Evolutionary conservation across 768 basidiomycete species (phyloP).

Genomic region (Tephrocybe sp.): DNA sequence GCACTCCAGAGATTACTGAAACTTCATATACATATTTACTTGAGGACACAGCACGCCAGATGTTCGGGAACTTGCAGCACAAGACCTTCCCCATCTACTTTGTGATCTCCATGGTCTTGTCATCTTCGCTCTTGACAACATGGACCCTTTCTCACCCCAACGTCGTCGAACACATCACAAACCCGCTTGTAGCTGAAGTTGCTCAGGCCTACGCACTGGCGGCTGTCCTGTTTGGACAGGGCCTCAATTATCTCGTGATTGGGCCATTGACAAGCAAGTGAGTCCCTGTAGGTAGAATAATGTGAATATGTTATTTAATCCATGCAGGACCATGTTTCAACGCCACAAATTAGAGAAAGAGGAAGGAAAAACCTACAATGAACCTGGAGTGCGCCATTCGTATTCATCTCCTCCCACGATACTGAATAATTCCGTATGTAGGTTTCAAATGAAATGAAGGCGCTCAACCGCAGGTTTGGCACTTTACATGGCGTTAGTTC

Average conservation of each 20-base stretch:
- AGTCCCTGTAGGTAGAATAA: slow-evolving; percentile 17
- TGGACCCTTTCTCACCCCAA: slow-evolving; percentile 61
- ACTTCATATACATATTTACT: background rate
- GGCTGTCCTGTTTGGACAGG: slow-evolving; percentile 45
- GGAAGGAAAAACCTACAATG: slow-evolving; percentile 66
- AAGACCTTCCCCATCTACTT: slow-evolving; percentile 78
- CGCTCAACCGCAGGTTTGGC: slow-evolving; percentile 63
- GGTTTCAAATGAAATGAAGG: slow-evolving; percentile 70
- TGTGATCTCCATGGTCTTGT: slow-evolving; percentile 50
- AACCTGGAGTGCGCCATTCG: slow-evolving; percentile 50
- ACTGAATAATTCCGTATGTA: slow-evolving; percentile 22
- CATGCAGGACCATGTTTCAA: slow-evolving; percentile 66
- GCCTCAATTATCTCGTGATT: slow-evolving; percentile 63
- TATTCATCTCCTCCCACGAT: slow-evolving; percentile 3
- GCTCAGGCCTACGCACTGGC: slow-evolving; percentile 60
- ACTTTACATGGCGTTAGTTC: slow-evolving; percentile 68
- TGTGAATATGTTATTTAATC: background rate
- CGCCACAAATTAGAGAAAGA: slow-evolving; percentile 72
- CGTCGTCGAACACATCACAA: slow-evolving; percentile 44
- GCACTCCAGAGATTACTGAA: slow-evolving; percentile 19
- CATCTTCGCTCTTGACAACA: slow-evolving; percentile 50
- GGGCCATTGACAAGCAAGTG: slow-evolving; percentile 73
- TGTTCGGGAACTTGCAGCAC: slow-evolving; percentile 74
- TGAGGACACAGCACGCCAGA: slow-evolving; percentile 52
- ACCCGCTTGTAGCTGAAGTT: slow-evolving; percentile 55